phyloP scores from a whole-genome alignment of 345 rosid species.

The Arabidopsis suecica region DNA sequence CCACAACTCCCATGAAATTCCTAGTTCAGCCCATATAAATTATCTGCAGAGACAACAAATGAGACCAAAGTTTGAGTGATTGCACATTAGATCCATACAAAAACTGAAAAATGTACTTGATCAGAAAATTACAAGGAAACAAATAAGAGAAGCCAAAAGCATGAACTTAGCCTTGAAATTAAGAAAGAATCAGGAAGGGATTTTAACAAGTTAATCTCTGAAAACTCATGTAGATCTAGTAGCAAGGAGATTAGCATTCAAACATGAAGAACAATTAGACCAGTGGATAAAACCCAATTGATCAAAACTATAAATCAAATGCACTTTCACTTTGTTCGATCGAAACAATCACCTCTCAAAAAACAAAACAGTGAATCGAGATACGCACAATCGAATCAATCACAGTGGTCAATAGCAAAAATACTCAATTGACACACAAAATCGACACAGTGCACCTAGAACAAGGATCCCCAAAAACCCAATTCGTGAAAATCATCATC shows the following conservation, averaged over 20 bases:
- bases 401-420: neutral
- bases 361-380: slow-evolving; percentile 11
- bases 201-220: neutral
- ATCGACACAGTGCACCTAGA: neutral
- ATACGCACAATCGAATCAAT: slow-evolving; percentile 9
- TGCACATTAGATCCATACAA: slow-evolving; percentile 23
- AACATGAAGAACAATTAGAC: neutral
- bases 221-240: slow-evolving; percentile 22
- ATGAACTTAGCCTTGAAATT: neutral
- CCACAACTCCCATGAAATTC: slow-evolving; percentile 77
- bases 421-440: neutral
- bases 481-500: slow-evolving; percentile 32
- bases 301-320: slow-evolving; percentile 11
- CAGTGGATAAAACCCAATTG: slow-evolving; percentile 28
- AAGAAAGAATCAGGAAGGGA: neutral
- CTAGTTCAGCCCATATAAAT: slow-evolving; percentile 62
- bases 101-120: slow-evolving; percentile 2
- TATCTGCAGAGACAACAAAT: slow-evolving; percentile 31
- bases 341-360: slow-evolving; percentile 22
- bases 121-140: slow-evolving; percentile 7
- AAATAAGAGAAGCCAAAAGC: neutral
- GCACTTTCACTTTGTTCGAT: slow-evolving; percentile 24
- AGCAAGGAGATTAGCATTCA: slow-evolving; percentile 23
- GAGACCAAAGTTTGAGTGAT: slow-evolving; percentile 14
- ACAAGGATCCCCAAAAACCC: neutral